Conservation (phyloP, 768 basidiomycete species). For the Erythrobasidium yunnanense region DNA sequence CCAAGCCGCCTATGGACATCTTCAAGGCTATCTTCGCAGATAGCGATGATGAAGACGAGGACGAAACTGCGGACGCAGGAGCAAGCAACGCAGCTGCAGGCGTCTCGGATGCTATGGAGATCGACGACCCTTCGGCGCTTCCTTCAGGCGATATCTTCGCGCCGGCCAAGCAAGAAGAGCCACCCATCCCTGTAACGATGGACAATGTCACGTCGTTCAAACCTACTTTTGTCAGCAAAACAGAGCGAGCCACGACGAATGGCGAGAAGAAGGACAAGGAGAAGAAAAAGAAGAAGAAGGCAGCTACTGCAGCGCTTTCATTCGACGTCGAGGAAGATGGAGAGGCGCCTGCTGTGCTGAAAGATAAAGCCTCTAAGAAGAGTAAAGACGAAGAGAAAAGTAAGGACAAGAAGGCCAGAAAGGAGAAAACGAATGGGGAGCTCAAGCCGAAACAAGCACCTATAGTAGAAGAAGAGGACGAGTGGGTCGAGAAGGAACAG, state of each 20-base stretch:
- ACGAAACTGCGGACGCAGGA: conserved; percentile 48
- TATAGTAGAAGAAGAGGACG: conserved; percentile 29
- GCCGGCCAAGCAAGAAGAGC: conserved; percentile 11
- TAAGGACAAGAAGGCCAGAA: conserved; percentile 38
- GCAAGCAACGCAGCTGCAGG: conserved; percentile 34
- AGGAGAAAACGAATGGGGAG: conserved; percentile 14
- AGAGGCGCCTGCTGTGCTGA: conserved; percentile 39
- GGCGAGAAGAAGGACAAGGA: conserved; percentile 45
- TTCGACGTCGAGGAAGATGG: conserved; percentile 60
- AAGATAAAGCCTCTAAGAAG: conserved; percentile 33
- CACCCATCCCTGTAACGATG: conserved; percentile 12
- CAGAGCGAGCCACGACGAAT: conserved; percentile 41
- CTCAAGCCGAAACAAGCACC: conserved; percentile 42
- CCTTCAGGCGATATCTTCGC: not conserved
- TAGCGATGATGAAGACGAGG: conserved; percentile 75
- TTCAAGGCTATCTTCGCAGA: conserved; percentile 98
- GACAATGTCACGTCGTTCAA: conserved; percentile 57
- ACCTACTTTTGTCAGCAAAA: conserved; percentile 64
- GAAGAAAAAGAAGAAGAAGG: conserved; percentile 43
- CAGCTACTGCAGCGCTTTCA: conserved; percentile 55
- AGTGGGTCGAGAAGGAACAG: conserved; percentile 36
- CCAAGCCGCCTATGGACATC: conserved; percentile 76
- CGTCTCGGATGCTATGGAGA: not conserved
- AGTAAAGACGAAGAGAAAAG: conserved; percentile 45
- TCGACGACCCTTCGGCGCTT: not conserved